These are phyloP conservation scores for Penicillium lividum DNA, from an alignment of 495 filamentous ascomycete species.

Conservation along the genomic window DNA sequence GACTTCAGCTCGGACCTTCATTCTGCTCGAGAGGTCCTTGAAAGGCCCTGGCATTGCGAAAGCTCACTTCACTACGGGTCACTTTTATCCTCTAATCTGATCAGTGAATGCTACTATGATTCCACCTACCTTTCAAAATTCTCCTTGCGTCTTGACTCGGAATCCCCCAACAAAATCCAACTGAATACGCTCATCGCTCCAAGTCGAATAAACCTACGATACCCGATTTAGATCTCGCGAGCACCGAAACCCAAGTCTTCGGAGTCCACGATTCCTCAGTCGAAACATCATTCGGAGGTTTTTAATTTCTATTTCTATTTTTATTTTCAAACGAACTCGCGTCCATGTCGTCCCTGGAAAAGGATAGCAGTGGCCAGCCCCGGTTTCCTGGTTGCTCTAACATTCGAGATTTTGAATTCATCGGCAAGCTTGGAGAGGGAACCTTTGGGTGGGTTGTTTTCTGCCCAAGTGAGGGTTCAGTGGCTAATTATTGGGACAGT, in stretches of 20 bases:
- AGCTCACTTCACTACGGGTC: constrained; percentile 3
- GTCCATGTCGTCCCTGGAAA: constrained; percentile 38
- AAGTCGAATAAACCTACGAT: not conserved
- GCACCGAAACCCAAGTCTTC: not conserved
- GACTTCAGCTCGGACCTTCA: not conserved
- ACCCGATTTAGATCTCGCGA: not conserved
- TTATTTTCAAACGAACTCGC: constrained; percentile 13
- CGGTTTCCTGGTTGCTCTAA: constrained; percentile 81
- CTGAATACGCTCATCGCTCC: not conserved
- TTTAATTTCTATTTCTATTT: too few relatives aligned
- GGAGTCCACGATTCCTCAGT: not conserved
- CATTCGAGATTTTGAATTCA: constrained; percentile 83
- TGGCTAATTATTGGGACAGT: constrained; percentile 42
- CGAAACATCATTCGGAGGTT: not conserved
- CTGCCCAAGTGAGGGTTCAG: not conserved
- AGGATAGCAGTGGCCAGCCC: constrained; percentile 36
- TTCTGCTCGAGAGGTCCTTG: constrained; percentile 4
- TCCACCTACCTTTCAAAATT: not conserved
- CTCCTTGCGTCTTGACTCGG: not conserved
- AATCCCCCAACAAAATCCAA: not conserved
- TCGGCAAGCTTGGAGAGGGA: constrained; percentile 93
- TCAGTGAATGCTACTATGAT: constrained; percentile 6
- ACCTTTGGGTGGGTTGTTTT: constrained; percentile 79
- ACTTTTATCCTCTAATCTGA: not conserved
- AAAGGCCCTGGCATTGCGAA: constrained; percentile 13